Evolutionary conservation across 2,329 filamentous ascomycete species (phyloP).

Genomic region (Madurella mycetomatis): DNA sequence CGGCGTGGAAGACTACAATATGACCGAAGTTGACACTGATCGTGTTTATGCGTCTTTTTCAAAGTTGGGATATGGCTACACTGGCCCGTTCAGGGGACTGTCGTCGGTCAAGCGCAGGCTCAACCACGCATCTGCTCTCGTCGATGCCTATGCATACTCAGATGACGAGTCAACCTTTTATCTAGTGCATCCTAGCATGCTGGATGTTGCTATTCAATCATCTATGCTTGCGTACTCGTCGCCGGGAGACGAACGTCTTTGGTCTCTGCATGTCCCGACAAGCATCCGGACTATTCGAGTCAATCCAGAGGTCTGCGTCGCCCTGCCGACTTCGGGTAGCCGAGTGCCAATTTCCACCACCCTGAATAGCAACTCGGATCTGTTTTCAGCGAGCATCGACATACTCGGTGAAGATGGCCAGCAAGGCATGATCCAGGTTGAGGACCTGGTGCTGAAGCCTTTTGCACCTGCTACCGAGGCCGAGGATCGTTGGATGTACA

Average conservation of each 20-base stretch:
- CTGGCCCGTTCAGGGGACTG: slow-evolving; percentile 8
- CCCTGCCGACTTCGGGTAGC: too few species aligned
- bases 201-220: slow-evolving; percentile 36
- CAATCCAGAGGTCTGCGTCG: neutral
- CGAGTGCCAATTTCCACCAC: too few species aligned
- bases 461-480: too few species aligned
- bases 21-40: slow-evolving; percentile 6
- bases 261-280: neutral
- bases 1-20: neutral
- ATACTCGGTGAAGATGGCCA: too few species aligned
- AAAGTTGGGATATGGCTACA: slow-evolving; percentile 12
- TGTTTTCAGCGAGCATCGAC: too few species aligned
- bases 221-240: slow-evolving; percentile 28
- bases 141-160: neutral
- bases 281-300: neutral
- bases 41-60: slow-evolving; percentile 9
- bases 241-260: neutral
- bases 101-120: slow-evolving; percentile 1
- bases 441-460: too few species aligned
- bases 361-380: too few species aligned
- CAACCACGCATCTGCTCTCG: neutral
- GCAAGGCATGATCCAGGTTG: too few species aligned
- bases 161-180: slow-evolving; percentile 6
- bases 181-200: slow-evolving; percentile 32
- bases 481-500: too few species aligned